Percentiles rank a stretch among this genome's conserved stretches.
Evolutionary conservation across 108 stramenopile genomes (phyloP).

Genomic region (Cyclotella atomus): DNA sequence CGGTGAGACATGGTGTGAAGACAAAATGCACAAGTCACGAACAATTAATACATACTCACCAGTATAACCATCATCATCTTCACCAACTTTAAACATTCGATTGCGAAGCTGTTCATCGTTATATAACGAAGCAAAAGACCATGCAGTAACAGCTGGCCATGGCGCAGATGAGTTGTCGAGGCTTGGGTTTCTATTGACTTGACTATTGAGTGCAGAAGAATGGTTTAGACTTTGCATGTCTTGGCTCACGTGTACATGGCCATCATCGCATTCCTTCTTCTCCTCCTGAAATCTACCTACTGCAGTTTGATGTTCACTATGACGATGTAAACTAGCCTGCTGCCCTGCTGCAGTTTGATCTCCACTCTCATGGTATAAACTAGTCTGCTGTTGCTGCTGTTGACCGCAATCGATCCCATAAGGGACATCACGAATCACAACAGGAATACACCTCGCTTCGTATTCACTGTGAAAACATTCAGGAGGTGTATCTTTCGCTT

Average conservation of each 20-base stretch:
- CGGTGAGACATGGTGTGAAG: no score
- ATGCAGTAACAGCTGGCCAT: constrained; percentile 71
- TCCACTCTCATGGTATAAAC: no score
- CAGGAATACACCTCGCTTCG: constrained; percentile 65
- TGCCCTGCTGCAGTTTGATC: no score
- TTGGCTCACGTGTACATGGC: no score
- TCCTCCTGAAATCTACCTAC: constrained; percentile 14
- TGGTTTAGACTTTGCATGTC: no score
- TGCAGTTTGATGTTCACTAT: neutral
- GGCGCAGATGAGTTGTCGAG: constrained; percentile 6
- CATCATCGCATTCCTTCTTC: constrained; percentile 22
- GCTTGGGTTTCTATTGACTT: neutral
- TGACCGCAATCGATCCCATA: constrained; percentile 39
- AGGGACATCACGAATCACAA: constrained; percentile 74
- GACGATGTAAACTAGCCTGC: no score
- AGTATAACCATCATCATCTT: constrained; percentile 96
- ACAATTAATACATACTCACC: no score
- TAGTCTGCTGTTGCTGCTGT: no score
- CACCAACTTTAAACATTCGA: constrained; percentile 92
- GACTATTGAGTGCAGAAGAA: no score
- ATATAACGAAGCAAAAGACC: constrained; percentile 60
- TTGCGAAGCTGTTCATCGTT: constrained; percentile 55
- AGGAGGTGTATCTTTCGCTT: constrained; percentile 51
- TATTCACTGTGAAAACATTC: constrained; percentile 67
- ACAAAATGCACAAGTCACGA: no score